Evolutionary conservation across 2,329 filamentous ascomycete species (phyloP), one percentile per base, ranked within the genome.

Genomic region (Neobulgaria alba): DNA sequence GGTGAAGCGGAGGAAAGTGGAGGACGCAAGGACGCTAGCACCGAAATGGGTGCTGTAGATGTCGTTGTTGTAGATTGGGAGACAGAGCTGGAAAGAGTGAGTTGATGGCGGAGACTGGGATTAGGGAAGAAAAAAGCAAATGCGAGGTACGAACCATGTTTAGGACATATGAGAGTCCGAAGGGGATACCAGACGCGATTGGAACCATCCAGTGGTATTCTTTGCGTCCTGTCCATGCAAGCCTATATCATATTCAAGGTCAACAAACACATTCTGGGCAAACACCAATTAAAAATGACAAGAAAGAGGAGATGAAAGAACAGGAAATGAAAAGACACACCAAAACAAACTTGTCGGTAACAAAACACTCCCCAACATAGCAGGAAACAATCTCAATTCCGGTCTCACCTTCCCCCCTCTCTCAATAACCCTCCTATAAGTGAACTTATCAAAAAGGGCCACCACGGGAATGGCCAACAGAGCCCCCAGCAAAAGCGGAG

Each of bases 1-100:
- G 5, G 33, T 5, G 31, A 46, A 46, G 15, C 43, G 43, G 10
- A 46, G 29, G 31, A 46, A 46, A 3, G 43, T 46, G 3, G 30
- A 19, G 2, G 39, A 39, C 4, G 43, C 43, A 3, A 46, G 18
- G 17, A 42, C 33, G 5, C 33, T 39, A 15, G 43, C 43, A 5
- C 43, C 39, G 17, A 33, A 42, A 3, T 37, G 39, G 23, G 29
- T 42, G 8, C 26, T 36, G 33, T 46, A 46, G 26, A 46, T 35
- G 23, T 46, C 43, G 31, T 47, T 44, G 21, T 39, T 47, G 32
- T 47, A 44, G 3, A 47, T 32, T 17, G 45, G 45, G 15, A 44
- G 33, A 20, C 41, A 47, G 16, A 44, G 16, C 37, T 38, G 23
- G 7, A 12, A 26, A 12, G 12, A 12, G 23, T 26, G 23, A 26